A percentile compares a stretch with the other conserved stretches of the same genome.
Evolutionary conservation across 257 asterid species (phyloP).

Genomic region (Osmanthus fragrans): DNA sequence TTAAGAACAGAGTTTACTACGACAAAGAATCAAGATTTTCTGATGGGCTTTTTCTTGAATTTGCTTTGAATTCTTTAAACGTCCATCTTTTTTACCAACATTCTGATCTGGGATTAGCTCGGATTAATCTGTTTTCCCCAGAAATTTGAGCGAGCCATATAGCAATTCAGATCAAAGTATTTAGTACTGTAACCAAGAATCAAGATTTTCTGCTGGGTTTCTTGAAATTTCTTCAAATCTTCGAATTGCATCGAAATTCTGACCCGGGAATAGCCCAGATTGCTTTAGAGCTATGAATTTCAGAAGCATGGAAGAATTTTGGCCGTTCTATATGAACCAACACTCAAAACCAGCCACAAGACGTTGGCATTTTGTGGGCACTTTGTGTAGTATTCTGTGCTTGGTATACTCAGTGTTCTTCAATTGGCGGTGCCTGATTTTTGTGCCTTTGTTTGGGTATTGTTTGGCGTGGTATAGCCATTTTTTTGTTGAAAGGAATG

Average conservation of each 20-base stretch:
- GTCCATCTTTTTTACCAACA: conserved; percentile 15
- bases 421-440: conserved; percentile 66
- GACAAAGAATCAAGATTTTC: conserved; percentile 26
- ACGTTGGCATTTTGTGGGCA: conserved; percentile 97
- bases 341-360: conserved; percentile 84
- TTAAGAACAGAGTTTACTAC: background rate
- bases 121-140: conserved; percentile 7
- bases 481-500: conserved; percentile 89
- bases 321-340: conserved; percentile 91
- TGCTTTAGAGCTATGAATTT: conserved; percentile 53
- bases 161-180: background rate
- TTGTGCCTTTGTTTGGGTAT: conserved; percentile 81
- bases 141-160: background rate
- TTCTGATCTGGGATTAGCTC: conserved; percentile 35
- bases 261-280: conserved; percentile 33
- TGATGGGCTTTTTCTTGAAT: conserved; percentile 21
- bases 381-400: conserved; percentile 70
- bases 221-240: conserved; percentile 14
- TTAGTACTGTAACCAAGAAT: conserved; percentile 3
- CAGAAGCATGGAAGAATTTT: conserved; percentile 92
- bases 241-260: conserved; percentile 22
- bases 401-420: conserved; percentile 69
- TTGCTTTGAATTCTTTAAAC: background rate
- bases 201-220: conserved; percentile 30
- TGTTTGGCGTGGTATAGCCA: conserved; percentile 96